Conservation (phyloP, 202 grass and related monocot genomes). For the Cymbopogon flexuosus region DNA sequence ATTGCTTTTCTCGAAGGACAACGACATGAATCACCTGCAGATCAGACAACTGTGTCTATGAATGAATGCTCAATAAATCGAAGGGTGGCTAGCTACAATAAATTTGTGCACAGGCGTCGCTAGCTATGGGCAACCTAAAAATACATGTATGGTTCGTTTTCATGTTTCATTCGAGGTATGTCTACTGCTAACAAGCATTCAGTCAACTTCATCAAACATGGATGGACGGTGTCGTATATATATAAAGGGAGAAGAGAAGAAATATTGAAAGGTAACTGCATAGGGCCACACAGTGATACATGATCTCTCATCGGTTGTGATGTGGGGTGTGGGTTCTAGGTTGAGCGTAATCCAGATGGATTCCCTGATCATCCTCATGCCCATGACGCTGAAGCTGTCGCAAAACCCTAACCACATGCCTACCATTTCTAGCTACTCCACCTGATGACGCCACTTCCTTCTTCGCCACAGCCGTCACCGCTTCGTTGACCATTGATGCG, state of each 20-base stretch:
- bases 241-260: not conserved
- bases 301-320: slow-evolving; percentile 54
- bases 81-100: not conserved
- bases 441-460: slow-evolving; percentile 31
- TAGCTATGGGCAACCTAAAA: not conserved
- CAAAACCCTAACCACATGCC: slow-evolving; percentile 31
- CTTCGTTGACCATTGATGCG: not conserved
- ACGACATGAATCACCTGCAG: slow-evolving; percentile 35
- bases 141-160: not conserved
- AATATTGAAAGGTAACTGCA: slow-evolving; percentile 13
- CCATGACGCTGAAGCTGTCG: slow-evolving; percentile 19
- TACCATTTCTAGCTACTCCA: slow-evolving; percentile 42
- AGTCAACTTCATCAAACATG: not conserved
- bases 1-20: slow-evolving; percentile 14
- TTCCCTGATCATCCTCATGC: slow-evolving; percentile 36
- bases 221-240: not conserved
- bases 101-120: not conserved
- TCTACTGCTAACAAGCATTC: not conserved
- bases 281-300: slow-evolving; percentile 18
- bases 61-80: slow-evolving; percentile 8
- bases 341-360: slow-evolving; percentile 72
- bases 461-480: not conserved
- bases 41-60: slow-evolving; percentile 34
- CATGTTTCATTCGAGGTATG: not conserved
- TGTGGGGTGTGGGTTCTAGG: slow-evolving; percentile 68